These are phyloP conservation scores for Scheffersomyces lignosus DNA, from an alignment of 805 yeast genomes.

Conservation along the genomic window DNA sequence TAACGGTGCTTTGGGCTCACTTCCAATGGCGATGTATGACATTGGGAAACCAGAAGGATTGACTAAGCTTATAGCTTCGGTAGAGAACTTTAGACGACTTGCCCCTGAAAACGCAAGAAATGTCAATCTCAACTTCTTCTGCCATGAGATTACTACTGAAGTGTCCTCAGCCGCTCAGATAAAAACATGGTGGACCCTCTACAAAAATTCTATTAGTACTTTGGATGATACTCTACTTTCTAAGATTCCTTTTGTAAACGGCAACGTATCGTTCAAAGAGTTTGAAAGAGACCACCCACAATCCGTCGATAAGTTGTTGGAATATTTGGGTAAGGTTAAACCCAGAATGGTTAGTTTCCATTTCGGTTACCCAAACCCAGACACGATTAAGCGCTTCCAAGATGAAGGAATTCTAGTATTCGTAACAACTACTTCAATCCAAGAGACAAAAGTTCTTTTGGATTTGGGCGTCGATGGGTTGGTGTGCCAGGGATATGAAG, in stretches of 20 bases:
- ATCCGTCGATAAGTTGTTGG: constrained; percentile 16
- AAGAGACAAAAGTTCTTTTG: constrained; percentile 38
- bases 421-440: constrained; percentile 47
- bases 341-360: constrained; percentile 55
- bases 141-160: constrained; percentile 30
- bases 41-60: constrained; percentile 17
- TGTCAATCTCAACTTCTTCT: constrained; percentile 50
- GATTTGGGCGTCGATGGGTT: constrained; percentile 46
- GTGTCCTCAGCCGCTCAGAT: constrained; percentile 15
- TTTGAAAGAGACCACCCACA: constrained; percentile 20
- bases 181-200: constrained; percentile 23
- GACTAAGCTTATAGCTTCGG: constrained; percentile 9
- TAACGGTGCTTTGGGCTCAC: constrained; percentile 53
- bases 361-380: constrained; percentile 46
- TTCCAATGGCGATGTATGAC: constrained; percentile 39
- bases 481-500: constrained; percentile 58
- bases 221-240: not conserved
- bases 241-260: constrained; percentile 13
- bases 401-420: constrained; percentile 40
- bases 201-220: constrained; percentile 4
- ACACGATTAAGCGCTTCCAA: constrained; percentile 34
- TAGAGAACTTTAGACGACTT: constrained; percentile 14
- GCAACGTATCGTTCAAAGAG: constrained; percentile 30
- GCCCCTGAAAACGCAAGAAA: constrained; percentile 9
- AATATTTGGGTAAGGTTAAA: constrained; percentile 12